Percentiles rank a stretch among this genome's conserved stretches.
These are phyloP conservation scores for Diaporthe destruens DNA, from an alignment of 2,329 filamentous ascomycete species.

Conservation along the genomic window DNA sequence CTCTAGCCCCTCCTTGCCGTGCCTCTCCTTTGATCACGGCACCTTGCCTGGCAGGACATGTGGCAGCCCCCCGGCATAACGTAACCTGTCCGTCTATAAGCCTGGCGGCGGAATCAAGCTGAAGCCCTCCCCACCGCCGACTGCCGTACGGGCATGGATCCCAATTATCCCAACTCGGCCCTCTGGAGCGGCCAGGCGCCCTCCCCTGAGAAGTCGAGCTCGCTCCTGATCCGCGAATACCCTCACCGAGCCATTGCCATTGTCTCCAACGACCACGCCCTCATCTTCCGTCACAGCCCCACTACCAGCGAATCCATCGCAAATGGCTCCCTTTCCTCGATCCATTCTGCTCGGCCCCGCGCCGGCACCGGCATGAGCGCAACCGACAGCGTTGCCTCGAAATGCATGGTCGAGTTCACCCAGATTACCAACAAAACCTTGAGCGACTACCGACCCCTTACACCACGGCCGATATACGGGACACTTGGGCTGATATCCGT, in stretches of 20 bases:
- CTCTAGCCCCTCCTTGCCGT: not conserved
- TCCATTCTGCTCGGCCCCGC: constrained; percentile 60
- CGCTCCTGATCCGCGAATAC: constrained; percentile 86
- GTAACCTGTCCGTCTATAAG: constrained; percentile 30
- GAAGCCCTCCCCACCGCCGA: constrained; percentile 14
- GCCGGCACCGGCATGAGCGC: constrained; percentile 51
- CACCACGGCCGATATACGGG: constrained; percentile 80
- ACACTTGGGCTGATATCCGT: constrained; percentile 90
- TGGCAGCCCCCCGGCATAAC: constrained; percentile 38
- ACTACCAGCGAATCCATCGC: constrained; percentile 70
- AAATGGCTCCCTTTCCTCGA: constrained; percentile 70
- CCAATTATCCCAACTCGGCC: constrained; percentile 53
- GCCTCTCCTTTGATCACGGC: constrained; percentile 1
- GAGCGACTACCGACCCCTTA: constrained; percentile 81
- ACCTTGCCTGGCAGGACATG: constrained; percentile 40
- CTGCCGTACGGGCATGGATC: constrained; percentile 58
- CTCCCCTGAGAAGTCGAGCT: constrained; percentile 73
- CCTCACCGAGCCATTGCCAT: constrained; percentile 91
- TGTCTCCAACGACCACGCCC: constrained; percentile 80
- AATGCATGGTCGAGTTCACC: constrained; percentile 91
- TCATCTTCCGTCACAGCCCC: constrained; percentile 85
- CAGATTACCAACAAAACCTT: constrained; percentile 74
- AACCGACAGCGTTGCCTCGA: constrained; percentile 62
- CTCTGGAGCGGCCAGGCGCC: constrained; percentile 62
- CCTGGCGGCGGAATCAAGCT: constrained; percentile 26